phyloP scores from a whole-genome alignment of 1,284 basidiomycete species.

The Ustilago cynodontis region DNA sequence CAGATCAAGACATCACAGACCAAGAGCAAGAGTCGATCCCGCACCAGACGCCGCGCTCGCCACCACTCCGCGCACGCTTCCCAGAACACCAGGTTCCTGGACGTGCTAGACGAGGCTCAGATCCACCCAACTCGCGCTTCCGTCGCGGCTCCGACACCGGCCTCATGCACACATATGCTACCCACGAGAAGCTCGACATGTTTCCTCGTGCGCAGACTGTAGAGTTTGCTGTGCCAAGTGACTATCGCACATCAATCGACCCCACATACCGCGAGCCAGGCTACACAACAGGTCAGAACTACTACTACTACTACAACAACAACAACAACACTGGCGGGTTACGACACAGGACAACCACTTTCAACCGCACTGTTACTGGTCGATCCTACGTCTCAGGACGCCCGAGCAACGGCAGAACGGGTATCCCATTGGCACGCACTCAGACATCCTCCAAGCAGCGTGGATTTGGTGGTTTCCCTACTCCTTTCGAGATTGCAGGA shows the following conservation, averaged over 20 bases:
- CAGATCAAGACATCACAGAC: slow-evolving; percentile 22
- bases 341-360: slow-evolving; percentile 37
- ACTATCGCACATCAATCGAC: slow-evolving; percentile 32
- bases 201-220: slow-evolving; percentile 75
- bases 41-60: slow-evolving; percentile 11
- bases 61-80: slow-evolving; percentile 40
- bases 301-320: slow-evolving; percentile 3
- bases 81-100: slow-evolving; percentile 21
- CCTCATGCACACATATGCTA: slow-evolving; percentile 11
- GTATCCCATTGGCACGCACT: slow-evolving; percentile 70
- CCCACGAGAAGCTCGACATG: slow-evolving; percentile 53
- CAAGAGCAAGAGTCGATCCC: slow-evolving; percentile 8
- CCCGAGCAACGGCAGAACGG: slow-evolving; percentile 37
- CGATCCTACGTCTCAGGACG: slow-evolving; percentile 43
- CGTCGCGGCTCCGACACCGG: slow-evolving; percentile 56
- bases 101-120: slow-evolving; percentile 46
- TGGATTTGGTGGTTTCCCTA: slow-evolving; percentile 89
- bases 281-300: slow-evolving; percentile 27
- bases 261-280: slow-evolving; percentile 13
- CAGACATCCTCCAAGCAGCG: slow-evolving; percentile 70
- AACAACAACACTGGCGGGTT: slow-evolving; percentile 13
- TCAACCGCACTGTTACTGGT: slow-evolving; percentile 48
- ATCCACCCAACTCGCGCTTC: slow-evolving; percentile 40
- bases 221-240: slow-evolving; percentile 73
- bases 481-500: slow-evolving; percentile 77